phyloP scores from a whole-genome alignment of 352 stramenopile genomes.

The Pythium grandisporangium region DNA sequence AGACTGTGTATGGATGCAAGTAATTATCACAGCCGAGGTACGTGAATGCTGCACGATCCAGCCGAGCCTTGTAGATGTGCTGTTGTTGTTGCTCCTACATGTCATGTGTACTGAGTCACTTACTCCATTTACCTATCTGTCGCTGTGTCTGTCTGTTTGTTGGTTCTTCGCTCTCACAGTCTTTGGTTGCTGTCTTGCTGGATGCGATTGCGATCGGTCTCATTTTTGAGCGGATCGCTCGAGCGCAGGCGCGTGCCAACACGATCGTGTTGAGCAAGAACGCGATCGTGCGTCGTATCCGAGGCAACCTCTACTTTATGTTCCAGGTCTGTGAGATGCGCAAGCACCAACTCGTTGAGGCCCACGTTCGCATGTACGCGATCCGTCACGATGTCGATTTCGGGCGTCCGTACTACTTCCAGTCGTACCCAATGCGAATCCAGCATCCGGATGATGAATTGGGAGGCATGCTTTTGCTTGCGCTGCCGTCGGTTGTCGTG shows the following conservation, averaged over 20 bases:
- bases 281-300: slow-evolving; percentile 83
- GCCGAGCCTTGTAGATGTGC: too few relatives aligned
- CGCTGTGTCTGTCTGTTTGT: too few relatives aligned
- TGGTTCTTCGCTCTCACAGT: too few relatives aligned
- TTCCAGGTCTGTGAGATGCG: slow-evolving; percentile 87
- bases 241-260: slow-evolving; percentile 83
- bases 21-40: slow-evolving; percentile 88
- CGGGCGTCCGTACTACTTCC: slow-evolving; percentile 77
- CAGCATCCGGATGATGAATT: slow-evolving; percentile 92
- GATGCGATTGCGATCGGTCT: slow-evolving; percentile 92
- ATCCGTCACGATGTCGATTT: slow-evolving; percentile 71
- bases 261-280: slow-evolving; percentile 94
- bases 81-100: too few relatives aligned
- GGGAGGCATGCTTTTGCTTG: slow-evolving; percentile 82
- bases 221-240: slow-evolving; percentile 91
- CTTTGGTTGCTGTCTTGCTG: slow-evolving; percentile 86
- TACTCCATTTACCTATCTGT: too few relatives aligned
- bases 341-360: slow-evolving; percentile 93
- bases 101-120: too few relatives aligned
- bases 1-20: slow-evolving; percentile 87
- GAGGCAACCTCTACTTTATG: slow-evolving; percentile 91
- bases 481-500: slow-evolving; percentile 88
- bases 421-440: slow-evolving; percentile 92
- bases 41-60: too few relatives aligned
- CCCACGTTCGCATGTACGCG: slow-evolving; percentile 91